Base-by-base conservation (phyloP, 176 grass and related monocot genomes). In the Calamus simplicifolius region DNA sequence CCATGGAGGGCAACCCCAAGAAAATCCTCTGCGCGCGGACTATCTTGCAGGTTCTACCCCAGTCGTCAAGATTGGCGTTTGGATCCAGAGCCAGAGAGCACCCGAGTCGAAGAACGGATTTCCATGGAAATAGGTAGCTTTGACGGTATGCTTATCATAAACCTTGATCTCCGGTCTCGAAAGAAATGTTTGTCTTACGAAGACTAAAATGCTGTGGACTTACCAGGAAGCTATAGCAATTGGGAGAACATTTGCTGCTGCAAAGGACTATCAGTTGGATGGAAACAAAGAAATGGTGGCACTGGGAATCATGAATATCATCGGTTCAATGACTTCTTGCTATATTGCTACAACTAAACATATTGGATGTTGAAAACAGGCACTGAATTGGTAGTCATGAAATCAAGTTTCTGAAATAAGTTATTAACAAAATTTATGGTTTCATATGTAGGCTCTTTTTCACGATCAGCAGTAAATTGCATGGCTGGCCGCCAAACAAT, bases 201-300 rank as follows among this genome's bases (percentile, higher is more conserved):
- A 12, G 8, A 43, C 35, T 43, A 43, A 43, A 43, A 12, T 43
- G 7, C 8, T 51, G 43, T 4, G 18, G 73, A 69, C 52, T 49
- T 69, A 75, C 78, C 66, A 98, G 93, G 93, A 98, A 92, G 93
- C 93, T 12, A 79, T 88, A 38, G 93, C 93, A 28, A 97, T 97
- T 64, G 93, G 93, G 71, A 85, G 93, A 85, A 97, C 93, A 68
- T 97, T 92, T 58, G 93, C 93, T 54, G 68, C 29, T 7, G 54
- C 88, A 58, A 89, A 92, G 76, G 93, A 92, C 56, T 92, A 98
- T 52, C 84, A 87, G 49, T 59, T 98, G 50, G 93, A 98, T 55
- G 93, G 93, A 51, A 97, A 98, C 73, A 98, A 92, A 67, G 93
- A 98, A 83, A 98, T 98, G 93, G 35, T 98, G 29, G 93, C 93